phyloP scores from a whole-genome alignment of 2,329 filamentous ascomycete species.

The Gnomoniopsis sp. region DNA sequence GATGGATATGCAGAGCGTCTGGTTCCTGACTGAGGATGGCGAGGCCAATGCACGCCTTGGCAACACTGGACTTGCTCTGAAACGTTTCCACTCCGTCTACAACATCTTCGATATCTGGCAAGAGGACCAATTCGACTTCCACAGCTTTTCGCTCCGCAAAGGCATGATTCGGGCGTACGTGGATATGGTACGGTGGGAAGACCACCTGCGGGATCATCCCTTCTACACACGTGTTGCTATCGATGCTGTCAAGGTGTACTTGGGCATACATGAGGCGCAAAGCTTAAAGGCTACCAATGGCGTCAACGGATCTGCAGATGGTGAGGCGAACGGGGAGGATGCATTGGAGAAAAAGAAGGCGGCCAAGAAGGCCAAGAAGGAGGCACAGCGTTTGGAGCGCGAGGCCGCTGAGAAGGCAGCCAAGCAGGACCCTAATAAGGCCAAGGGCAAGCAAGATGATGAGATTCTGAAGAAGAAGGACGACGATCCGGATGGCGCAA shows the following conservation, averaged over 20 bases:
- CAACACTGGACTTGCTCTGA: conserved; percentile 81
- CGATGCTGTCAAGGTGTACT: conserved; percentile 75
- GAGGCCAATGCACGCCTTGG: conserved; percentile 81
- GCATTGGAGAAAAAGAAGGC: conserved; percentile 78
- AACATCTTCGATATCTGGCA: conserved; percentile 97
- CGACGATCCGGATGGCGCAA: conserved; percentile 78
- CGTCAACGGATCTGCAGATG: conserved; percentile 48
- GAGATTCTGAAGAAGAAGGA: conserved; percentile 79
- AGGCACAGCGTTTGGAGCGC: conserved; percentile 61
- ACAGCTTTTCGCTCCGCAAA: conserved; percentile 94
- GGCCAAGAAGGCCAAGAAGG: conserved; percentile 84
- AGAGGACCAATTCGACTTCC: conserved; percentile 98
- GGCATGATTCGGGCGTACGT: conserved; percentile 93
- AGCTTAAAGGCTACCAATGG: conserved; percentile 59
- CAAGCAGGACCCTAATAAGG: conserved; percentile 81
- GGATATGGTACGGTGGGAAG: conserved; percentile 96
- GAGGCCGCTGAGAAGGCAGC: conserved; percentile 75
- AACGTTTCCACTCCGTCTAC: conserved; percentile 83
- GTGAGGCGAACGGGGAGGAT: conserved; percentile 44
- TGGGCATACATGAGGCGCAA: conserved; percentile 74
- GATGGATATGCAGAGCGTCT: conserved; percentile 97
- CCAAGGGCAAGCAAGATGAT: conserved; percentile 54
- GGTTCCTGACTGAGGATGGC: conserved; percentile 94
- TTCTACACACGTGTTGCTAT: conserved; percentile 86
- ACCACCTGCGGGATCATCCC: conserved; percentile 84